Percentiles rank a stretch among this genome's conserved stretches.
Conservation (phyloP, 306 rosid genomes). For the Lathyrus aphaca region DNA sequence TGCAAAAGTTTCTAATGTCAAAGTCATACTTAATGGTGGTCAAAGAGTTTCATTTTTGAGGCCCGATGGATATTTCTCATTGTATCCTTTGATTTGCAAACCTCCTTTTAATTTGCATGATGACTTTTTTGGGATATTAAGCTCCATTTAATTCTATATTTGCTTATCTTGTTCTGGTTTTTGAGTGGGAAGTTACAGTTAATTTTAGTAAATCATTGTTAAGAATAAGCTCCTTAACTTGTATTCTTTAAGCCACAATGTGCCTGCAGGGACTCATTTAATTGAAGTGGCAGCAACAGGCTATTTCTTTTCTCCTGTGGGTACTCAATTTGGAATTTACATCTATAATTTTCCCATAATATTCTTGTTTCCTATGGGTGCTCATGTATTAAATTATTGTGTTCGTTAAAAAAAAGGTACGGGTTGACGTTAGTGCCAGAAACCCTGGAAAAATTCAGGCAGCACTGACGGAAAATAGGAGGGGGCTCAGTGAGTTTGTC, state of each 20-base stretch:
- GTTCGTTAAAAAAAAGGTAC: constrained; percentile 60
- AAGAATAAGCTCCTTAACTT: constrained; percentile 55
- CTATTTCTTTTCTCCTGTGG: constrained; percentile 89
- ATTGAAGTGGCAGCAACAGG: constrained; percentile 92
- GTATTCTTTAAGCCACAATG: constrained; percentile 73
- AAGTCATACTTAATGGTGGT: constrained; percentile 94
- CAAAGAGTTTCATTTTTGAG: constrained; percentile 85
- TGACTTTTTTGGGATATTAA: constrained; percentile 24
- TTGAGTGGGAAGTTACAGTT: constrained; percentile 16
- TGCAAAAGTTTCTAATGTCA: constrained; percentile 74
- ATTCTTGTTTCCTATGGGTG: neutral
- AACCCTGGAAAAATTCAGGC: constrained; percentile 97
- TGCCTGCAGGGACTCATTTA: constrained; percentile 95
- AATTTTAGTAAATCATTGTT: constrained; percentile 30
- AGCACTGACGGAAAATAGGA: constrained; percentile 88
- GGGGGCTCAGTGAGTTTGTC: constrained; percentile 74
- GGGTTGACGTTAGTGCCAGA: constrained; percentile 99
- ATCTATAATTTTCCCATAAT: neutral
- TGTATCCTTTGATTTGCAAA: constrained; percentile 72
- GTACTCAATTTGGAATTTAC: constrained; percentile 37
- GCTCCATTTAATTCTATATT: constrained; percentile 12
- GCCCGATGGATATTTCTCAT: constrained; percentile 94
- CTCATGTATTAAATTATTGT: constrained; percentile 24
- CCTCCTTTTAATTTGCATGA: constrained; percentile 25
- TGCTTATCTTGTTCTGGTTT: constrained; percentile 7